Evolutionary conservation across 164 flowering plant species (phyloP), one percentile per base, ranked within the genome.

Genomic region (Aristolochia contorta): DNA sequence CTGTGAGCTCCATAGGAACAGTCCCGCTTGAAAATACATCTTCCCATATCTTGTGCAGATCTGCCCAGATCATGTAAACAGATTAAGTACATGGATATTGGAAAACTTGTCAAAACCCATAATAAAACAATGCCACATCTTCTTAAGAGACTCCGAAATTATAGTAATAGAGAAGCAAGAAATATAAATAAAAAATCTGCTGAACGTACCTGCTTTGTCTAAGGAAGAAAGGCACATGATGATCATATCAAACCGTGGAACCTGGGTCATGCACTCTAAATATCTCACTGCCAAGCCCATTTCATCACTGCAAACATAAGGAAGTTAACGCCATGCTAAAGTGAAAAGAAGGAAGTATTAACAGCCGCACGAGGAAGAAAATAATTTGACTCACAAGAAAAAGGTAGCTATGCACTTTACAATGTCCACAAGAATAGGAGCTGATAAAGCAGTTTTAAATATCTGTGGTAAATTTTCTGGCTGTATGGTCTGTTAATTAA

Each of bases 221-320:
- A 71, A 52, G 18, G 83, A 57, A 56, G 91, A 73, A 67, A 90
- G 89, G 66, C 90, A 90, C 92, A 90, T 76, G 74, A 85, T 74
- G 61, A 93, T 74, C 82, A 86, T 78, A 75, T 82, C 84, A 67
- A 88, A 93, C 72, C 99, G 86, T 49, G 92, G 71, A 54, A 93
- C 83, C 60, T 78, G 77, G 37, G 88, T 73, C 60, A 93, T 73
- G 68, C 75, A 80, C 54, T 88, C 85, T 48, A 93, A 69, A 67
- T 74, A 83, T 18, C 66, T 75, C 45, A 90, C 70, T 54, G 88
- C 82, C 53, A 90, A 65, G 47, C 80, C 89, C 63, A 72, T 77
- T 21, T 90, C 99, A 23, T 86, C 91, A 61, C 99, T 93, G 79
- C 57, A 66, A 75, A 63, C 60, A 18, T 53, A 22, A 16, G 8